Conservation (phyloP, 2,329 filamentous ascomycete genomes). For the Pseudogymnoascus sp. region DNA sequence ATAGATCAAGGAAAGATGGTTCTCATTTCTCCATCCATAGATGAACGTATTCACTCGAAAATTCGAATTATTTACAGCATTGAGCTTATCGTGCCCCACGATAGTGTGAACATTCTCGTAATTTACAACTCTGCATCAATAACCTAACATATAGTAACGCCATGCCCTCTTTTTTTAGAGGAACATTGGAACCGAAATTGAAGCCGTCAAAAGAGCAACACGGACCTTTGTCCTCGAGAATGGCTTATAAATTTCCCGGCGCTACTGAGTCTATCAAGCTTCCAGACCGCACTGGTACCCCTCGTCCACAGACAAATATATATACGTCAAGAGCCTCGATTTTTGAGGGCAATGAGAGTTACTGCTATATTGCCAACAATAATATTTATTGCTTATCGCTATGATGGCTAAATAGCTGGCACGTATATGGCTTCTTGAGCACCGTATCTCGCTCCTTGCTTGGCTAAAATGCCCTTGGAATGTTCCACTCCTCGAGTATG, state of each 20-base stretch:
- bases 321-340: background rate
- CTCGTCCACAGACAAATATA: background rate
- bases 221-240: background rate
- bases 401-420: background rate
- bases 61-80: background rate
- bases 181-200: background rate
- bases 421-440: background rate
- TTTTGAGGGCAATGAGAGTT: background rate
- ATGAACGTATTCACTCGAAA: background rate
- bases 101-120: background rate
- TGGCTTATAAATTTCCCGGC: slow-evolving; percentile 4
- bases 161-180: no score
- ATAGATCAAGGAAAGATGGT: background rate
- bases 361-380: background rate
- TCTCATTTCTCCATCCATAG: background rate
- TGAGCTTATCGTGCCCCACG: background rate
- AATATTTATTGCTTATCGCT: background rate
- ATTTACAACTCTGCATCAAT: background rate
- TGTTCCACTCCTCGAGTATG: background rate
- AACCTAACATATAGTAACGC: background rate
- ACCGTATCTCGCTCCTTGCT: no score
- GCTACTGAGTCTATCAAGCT: background rate
- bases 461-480: background rate
- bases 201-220: background rate
- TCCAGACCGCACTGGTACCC: slow-evolving; percentile 5